These are phyloP conservation scores for Coleophoma crateriformis DNA, from an alignment of 2,329 filamentous ascomycete genomes.

Conservation along the genomic window DNA sequence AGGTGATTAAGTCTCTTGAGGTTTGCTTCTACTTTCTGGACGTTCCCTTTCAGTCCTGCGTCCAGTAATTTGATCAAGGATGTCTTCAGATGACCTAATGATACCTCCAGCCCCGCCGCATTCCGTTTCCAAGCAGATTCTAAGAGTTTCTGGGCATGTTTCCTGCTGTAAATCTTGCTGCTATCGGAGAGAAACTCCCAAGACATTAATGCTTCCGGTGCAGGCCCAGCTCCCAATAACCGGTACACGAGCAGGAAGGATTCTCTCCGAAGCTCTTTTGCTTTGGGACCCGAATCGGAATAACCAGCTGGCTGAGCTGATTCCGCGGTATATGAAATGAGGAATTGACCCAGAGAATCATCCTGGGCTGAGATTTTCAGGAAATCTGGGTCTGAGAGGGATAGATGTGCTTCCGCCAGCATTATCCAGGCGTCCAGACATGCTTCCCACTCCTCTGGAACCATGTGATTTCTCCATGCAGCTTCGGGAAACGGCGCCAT, in stretches of 20 bases:
- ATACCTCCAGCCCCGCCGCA: slow-evolving; percentile 43
- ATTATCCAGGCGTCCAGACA: slow-evolving; percentile 73
- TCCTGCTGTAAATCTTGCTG: slow-evolving; percentile 61
- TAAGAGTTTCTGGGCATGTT: slow-evolving; percentile 45
- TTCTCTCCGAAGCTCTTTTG: slow-evolving; percentile 50
- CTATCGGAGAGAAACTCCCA: slow-evolving; percentile 68
- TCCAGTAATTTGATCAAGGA: slow-evolving; percentile 59
- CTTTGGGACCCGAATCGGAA: slow-evolving; percentile 22
- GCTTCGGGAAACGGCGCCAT: slow-evolving; percentile 74
- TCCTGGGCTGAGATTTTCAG: slow-evolving; percentile 43
- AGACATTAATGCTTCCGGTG: slow-evolving; percentile 44
- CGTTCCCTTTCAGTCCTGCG: slow-evolving; percentile 47
- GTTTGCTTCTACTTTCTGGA: slow-evolving; percentile 46
- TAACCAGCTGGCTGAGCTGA: slow-evolving; percentile 30
- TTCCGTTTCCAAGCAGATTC: slow-evolving; percentile 47
- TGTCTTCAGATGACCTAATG: slow-evolving; percentile 55
- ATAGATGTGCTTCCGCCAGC: slow-evolving; percentile 60
- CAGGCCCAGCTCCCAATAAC: slow-evolving; percentile 39
- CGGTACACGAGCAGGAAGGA: slow-evolving; percentile 60
- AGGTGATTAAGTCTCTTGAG: slow-evolving; percentile 59
- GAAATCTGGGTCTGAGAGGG: slow-evolving; percentile 52
- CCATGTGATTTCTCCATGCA: slow-evolving; percentile 60
- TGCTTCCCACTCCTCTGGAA: slow-evolving; percentile 67
- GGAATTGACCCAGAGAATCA: slow-evolving; percentile 54
- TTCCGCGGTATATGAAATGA: slow-evolving; percentile 62